Evolutionary conservation across 345 rosid species (phyloP), one percentile per base, ranked within the genome.

Genomic region (Psidium friedrichsthalianum): DNA sequence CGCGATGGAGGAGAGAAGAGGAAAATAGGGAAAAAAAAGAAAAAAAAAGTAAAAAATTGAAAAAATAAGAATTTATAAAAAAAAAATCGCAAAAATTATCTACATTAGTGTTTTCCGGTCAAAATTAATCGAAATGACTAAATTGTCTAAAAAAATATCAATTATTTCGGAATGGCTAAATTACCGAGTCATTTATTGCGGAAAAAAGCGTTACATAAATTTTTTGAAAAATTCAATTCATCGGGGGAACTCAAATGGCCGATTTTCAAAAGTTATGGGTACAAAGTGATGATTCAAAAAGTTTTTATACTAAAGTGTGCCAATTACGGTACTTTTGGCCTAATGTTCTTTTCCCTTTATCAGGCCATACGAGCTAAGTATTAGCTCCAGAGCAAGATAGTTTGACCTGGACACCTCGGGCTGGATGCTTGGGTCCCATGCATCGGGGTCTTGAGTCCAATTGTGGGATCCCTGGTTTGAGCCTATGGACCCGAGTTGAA

Each of bases 31-130:
- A n/a, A 11, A 0, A 58, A 58, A 12, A 25, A n/a, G 3, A 11
- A 24, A 5, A 24, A 5, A n/a, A 25, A 14, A 20, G 27, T 2
- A 1, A 1, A 2, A 4, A n/a, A n/a, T 15, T 15, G 4, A 53
- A 2, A 1, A 59, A 61, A 27, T 27, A 27, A 59, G 16, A 27
- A 13, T 6, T 59, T 16, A 6, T 5, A 13, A n/a, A 6, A 27
- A 3, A 61, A 3, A 61, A 61, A 0, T 27, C 29, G 1, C 11
- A 27, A 13, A 29, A 61, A 14, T 61, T 27, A 15, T 27, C 21
- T 4, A 29, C 8, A 3, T 14, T 29, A 18, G 16, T 32, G 16
- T 14, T 61, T 32, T 61, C 18, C 8, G 5, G 5, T 3, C 2
- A 27, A 27, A 61, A 14, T 15, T 61, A 8, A 16, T 27, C 29